phyloP scores from a whole-genome alignment of 371 early-diverging fungal species.

The Mucor racemosus region DNA sequence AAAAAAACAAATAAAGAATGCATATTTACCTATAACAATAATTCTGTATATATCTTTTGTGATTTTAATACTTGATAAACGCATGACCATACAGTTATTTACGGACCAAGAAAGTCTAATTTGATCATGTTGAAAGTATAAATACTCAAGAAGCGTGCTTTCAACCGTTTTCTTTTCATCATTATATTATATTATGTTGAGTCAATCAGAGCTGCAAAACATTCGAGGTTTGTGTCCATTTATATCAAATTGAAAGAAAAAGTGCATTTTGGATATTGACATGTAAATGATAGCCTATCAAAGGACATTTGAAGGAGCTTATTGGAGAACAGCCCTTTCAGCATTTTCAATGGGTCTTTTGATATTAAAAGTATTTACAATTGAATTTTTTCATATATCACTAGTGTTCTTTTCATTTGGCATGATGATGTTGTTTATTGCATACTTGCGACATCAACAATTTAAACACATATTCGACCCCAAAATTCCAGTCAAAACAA shows the following conservation, averaged over 20 bases:
- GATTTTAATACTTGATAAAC: background rate
- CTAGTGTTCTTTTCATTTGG: constrained; percentile 74
- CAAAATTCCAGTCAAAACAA: constrained; percentile 41
- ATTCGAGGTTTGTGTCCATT: constrained; percentile 23
- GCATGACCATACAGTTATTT: background rate
- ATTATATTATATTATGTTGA: constrained; percentile 11
- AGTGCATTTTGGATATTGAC: too few species aligned
- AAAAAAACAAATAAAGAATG: too few species aligned
- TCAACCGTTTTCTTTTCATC: background rate
- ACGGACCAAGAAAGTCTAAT: background rate
- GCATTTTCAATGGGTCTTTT: constrained; percentile 73
- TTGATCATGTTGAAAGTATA: constrained; percentile 3
- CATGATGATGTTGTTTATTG: constrained; percentile 65
- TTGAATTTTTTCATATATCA: constrained; percentile 71
- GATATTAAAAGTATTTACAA: constrained; percentile 69
- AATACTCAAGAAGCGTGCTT: background rate
- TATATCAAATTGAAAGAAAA: too few species aligned
- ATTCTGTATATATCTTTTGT: background rate
- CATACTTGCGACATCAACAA: constrained; percentile 55
- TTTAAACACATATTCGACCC: constrained; percentile 45
- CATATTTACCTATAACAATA: background rate
- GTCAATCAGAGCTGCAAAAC: constrained; percentile 39
- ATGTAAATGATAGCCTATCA: constrained; percentile 57
- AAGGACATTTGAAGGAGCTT: constrained; percentile 81
- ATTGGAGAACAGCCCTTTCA: constrained; percentile 76